phyloP scores from a whole-genome alignment of 2,329 filamentous ascomycete species.

The Ceratocystis cacaofunesta region DNA sequence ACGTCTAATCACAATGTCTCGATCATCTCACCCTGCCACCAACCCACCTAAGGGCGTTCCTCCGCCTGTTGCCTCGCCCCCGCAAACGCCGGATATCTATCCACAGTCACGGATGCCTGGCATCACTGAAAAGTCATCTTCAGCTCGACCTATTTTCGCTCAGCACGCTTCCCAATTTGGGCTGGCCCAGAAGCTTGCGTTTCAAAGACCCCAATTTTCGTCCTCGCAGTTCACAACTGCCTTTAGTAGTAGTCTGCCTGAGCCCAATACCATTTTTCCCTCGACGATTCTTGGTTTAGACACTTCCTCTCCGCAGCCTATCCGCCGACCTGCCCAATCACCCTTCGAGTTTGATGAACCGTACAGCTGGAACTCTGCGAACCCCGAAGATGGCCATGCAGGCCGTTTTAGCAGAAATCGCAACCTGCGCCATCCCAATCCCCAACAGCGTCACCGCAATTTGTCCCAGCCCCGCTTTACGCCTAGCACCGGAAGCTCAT shows the following conservation, averaged over 20 bases:
- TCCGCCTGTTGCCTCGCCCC: conserved; percentile 13
- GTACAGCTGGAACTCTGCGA: conserved; percentile 5
- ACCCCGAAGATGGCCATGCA: not conserved
- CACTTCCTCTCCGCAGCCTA: conserved; percentile 1
- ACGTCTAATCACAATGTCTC: conserved; percentile 7
- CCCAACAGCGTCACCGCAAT: conserved; percentile 1
- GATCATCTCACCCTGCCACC: not conserved
- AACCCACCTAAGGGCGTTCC: not conserved
- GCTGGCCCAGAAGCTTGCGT: not conserved
- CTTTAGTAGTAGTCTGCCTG: conserved; percentile 2
- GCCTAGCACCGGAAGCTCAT: not conserved
- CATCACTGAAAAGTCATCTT: not conserved
- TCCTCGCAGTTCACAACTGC: not conserved
- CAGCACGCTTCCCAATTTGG: not conserved
- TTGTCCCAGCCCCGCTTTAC: conserved; percentile 1
- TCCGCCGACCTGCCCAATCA: conserved; percentile 6
- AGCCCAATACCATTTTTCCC: not conserved
- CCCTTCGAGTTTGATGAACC: conserved; percentile 12
- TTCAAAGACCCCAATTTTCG: not conserved
- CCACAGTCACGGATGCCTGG: not conserved
- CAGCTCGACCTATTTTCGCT: not conserved
- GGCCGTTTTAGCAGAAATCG: not conserved
- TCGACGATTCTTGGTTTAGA: not conserved
- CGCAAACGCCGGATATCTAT: conserved; percentile 5
- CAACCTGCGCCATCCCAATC: not conserved